Evolutionary conservation across 306 rosid genomes (phyloP).

Genomic region (Trifolium fragiferum): DNA sequence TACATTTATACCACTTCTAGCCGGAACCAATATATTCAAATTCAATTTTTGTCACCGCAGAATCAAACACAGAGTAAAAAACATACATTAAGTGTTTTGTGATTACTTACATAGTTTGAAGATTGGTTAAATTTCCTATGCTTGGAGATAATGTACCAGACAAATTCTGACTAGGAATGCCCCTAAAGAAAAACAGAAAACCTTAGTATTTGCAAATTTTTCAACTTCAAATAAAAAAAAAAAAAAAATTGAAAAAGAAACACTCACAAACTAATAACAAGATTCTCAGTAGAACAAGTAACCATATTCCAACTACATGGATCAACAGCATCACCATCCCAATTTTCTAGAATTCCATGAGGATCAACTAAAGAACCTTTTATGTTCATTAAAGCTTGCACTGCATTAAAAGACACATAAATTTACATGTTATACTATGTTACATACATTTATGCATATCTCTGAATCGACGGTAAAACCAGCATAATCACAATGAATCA

Average conservation of each 20-base stretch:
- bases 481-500: not conserved
- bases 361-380: slow-evolving; percentile 81
- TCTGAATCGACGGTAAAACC: not conserved
- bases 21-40: not conserved
- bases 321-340: slow-evolving; percentile 95
- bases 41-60: not conserved
- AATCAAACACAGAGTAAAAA: not conserved
- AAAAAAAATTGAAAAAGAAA: slow-evolving; percentile 37
- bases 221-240: slow-evolving; percentile 44
- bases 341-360: slow-evolving; percentile 84
- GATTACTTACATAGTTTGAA: slow-evolving; percentile 81
- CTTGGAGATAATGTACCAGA: slow-evolving; percentile 87
- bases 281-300: slow-evolving; percentile 79
- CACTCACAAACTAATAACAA: slow-evolving; percentile 85
- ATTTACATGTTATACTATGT: not conserved
- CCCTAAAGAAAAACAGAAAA: slow-evolving; percentile 56
- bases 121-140: slow-evolving; percentile 92
- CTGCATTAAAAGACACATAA: slow-evolving; percentile 50
- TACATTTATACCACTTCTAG: not conserved
- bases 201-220: slow-evolving; percentile 35
- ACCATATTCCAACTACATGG: slow-evolving; percentile 99
- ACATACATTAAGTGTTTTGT: not conserved
- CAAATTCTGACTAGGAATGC: slow-evolving; percentile 91
- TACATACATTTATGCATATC: not conserved
- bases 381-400: slow-evolving; percentile 88